Evolutionary conservation across 192 early-diverging fungal genomes (phyloP).

Genomic region (Dissophora globulifera): DNA sequence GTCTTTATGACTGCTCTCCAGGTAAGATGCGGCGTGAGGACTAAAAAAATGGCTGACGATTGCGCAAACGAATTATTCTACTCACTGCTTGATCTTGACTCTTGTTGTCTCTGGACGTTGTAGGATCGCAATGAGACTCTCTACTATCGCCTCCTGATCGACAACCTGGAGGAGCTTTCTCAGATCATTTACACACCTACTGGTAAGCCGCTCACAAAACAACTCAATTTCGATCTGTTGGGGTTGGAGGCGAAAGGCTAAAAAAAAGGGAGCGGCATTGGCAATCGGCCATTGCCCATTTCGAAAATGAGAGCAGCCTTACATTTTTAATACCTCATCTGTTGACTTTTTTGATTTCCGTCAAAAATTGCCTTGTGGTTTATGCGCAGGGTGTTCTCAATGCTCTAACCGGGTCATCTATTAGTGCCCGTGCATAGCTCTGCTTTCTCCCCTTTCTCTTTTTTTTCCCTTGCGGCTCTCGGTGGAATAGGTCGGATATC

Average conservation of each 20-base stretch:
- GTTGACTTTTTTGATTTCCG: neutral
- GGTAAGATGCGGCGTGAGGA: slow-evolving; percentile 12
- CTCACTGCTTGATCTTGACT: too few relatives aligned
- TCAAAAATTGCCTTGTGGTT: too few relatives aligned
- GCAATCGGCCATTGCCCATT: too few relatives aligned
- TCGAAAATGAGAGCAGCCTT: too few relatives aligned
- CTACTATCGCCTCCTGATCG: slow-evolving; percentile 63
- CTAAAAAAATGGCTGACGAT: neutral
- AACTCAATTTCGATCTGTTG: slow-evolving; percentile 13
- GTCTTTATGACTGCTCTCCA: slow-evolving; percentile 64
- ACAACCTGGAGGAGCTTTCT: slow-evolving; percentile 61
- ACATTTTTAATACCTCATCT: slow-evolving; percentile 32
- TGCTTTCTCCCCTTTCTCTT: neutral
- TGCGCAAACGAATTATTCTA: too few relatives aligned
- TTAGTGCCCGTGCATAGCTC: too few relatives aligned
- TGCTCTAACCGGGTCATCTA: too few relatives aligned
- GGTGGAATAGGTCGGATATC: too few relatives aligned
- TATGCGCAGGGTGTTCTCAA: neutral
- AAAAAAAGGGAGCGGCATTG: too few relatives aligned
- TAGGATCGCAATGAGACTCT: slow-evolving; percentile 65
- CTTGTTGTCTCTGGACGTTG: too few relatives aligned
- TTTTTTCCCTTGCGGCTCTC: too few relatives aligned
- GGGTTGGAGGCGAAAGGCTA: neutral
- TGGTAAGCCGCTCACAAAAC: slow-evolving; percentile 31
- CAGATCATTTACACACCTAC: slow-evolving; percentile 66